phyloP scores from a whole-genome alignment of 129 eudicot genomes.

The Silybum marianum region DNA sequence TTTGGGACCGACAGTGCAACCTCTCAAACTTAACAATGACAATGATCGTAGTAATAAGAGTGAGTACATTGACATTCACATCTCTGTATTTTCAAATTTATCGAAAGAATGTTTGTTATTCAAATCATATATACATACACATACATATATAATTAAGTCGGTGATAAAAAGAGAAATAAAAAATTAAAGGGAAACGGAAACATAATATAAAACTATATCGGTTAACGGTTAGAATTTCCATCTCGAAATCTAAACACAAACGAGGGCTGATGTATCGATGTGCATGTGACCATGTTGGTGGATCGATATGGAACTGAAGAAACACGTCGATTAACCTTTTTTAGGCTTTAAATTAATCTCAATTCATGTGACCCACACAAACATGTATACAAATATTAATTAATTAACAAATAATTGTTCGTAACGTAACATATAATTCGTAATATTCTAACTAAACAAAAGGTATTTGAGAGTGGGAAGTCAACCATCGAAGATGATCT shows the following conservation, averaged over 20 bases:
- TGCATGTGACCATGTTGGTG: conserved; percentile 41
- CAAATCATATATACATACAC: not conserved
- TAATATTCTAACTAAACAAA: not conserved
- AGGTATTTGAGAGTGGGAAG: not conserved
- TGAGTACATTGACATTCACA: too few relatives aligned
- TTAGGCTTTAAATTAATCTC: conserved; percentile 6
- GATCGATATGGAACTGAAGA: conserved; percentile 34
- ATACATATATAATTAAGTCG: not conserved
- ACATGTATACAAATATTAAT: not conserved
- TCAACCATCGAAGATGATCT: conserved; percentile 23
- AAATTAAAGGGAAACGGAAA: not conserved
- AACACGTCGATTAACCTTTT: conserved; percentile 34
- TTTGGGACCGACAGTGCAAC: too few relatives aligned
- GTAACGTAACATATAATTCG: conserved; percentile 20
- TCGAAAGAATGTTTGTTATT: not conserved
- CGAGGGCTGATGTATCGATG: conserved; percentile 34
- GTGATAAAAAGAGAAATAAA: not conserved
- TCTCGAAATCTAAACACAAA: conserved; percentile 29
- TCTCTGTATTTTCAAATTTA: not conserved
- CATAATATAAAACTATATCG: not conserved
- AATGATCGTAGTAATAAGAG: too few relatives aligned
- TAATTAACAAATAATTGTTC: conserved; percentile 16
- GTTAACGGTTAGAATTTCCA: conserved; percentile 20
- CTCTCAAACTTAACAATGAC: too few relatives aligned
- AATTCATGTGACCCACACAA: conserved; percentile 28